Conservation (phyloP, 345 rosid genomes). For the Murraya paniculata region DNA sequence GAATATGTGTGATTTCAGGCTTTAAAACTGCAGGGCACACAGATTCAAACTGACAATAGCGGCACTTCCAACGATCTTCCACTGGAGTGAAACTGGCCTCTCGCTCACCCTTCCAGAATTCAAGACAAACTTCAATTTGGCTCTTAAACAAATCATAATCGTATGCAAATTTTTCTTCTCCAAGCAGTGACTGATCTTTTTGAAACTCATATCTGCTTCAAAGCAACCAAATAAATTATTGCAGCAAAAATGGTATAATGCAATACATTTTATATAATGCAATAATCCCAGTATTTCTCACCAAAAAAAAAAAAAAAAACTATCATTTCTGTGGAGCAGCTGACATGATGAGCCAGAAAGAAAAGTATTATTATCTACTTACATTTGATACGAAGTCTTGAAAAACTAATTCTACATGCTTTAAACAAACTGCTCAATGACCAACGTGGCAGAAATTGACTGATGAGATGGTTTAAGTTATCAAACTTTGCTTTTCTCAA, state of each 20-base stretch:
- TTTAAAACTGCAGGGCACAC: conserved; percentile 39
- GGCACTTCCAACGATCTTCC: conserved; percentile 89
- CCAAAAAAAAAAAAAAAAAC: neutral
- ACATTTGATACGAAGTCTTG: neutral
- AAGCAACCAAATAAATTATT: conserved; percentile 9
- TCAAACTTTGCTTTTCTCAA: neutral
- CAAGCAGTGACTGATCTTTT: conserved; percentile 57
- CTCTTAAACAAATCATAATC: conserved; percentile 51
- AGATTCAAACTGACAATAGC: conserved; percentile 51
- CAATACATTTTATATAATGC: neutral
- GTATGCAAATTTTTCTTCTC: conserved; percentile 58
- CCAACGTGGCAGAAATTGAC: neutral
- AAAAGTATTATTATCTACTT: neutral
- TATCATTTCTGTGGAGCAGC: neutral
- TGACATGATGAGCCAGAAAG: neutral
- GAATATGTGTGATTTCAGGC: conserved; percentile 6
- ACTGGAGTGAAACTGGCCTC: conserved; percentile 57
- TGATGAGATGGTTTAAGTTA: neutral
- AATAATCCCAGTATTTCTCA: neutral
- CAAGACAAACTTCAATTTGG: conserved; percentile 41
- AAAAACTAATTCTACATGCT: neutral
- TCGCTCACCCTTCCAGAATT: conserved; percentile 62
- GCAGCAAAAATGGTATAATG: neutral
- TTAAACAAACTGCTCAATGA: neutral
- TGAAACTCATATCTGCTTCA: conserved; percentile 71